Conservation (phyloP, 2,329 filamentous ascomycete species). For the Talaromyces amestolkiae region DNA sequence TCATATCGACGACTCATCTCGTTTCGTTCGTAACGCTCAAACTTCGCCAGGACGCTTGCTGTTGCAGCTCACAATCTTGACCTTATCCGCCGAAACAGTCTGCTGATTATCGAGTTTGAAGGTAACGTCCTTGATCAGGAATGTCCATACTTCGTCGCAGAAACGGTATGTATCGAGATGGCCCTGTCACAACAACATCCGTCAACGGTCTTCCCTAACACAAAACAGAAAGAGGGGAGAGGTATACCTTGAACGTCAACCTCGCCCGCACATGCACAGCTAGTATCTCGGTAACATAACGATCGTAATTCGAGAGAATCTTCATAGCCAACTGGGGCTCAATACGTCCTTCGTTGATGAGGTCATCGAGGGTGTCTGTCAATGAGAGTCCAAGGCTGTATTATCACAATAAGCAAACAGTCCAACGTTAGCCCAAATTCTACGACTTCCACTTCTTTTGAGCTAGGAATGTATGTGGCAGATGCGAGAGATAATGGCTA, state of each 20-base stretch:
- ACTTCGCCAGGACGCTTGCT: slow-evolving; percentile 72
- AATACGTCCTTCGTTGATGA: slow-evolving; percentile 92
- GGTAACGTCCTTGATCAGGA: slow-evolving; percentile 96
- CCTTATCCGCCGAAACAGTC: slow-evolving; percentile 77
- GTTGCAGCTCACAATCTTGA: slow-evolving; percentile 98
- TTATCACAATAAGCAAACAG: slow-evolving; percentile 21
- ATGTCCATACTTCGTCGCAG: slow-evolving; percentile 99
- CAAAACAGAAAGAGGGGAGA: neutral
- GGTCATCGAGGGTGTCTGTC: slow-evolving; percentile 93
- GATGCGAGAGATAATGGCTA: neutral
- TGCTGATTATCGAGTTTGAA: slow-evolving; percentile 91
- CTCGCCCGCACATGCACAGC: slow-evolving; percentile 89
- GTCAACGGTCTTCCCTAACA: neutral
- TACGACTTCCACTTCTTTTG: neutral
- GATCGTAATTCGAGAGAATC: slow-evolving; percentile 93
- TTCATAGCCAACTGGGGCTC: slow-evolving; percentile 99
- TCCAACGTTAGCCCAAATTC: slow-evolving; percentile 19
- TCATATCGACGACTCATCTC: neutral
- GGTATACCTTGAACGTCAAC: slow-evolving; percentile 84
- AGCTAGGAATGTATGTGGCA: neutral
- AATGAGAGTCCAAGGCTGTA: slow-evolving; percentile 84
- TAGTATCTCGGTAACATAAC: slow-evolving; percentile 84
- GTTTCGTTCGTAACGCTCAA: slow-evolving; percentile 21
- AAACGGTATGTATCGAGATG: slow-evolving; percentile 98
- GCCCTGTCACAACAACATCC: slow-evolving; percentile 56